Evolutionary conservation across 345 rosid genomes (phyloP).

Genomic region (Citrus glauca): DNA sequence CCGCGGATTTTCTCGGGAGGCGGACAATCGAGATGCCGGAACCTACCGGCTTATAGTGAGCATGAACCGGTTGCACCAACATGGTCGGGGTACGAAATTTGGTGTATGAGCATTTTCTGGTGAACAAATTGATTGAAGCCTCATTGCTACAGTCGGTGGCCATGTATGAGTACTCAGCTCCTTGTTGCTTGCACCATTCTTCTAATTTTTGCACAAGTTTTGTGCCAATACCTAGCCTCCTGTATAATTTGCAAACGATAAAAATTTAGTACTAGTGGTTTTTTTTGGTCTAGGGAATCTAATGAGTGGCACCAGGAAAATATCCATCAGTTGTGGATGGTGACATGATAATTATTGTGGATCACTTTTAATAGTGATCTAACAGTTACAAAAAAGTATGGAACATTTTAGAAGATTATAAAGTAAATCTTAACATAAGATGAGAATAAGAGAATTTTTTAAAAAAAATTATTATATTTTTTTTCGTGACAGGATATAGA

Average conservation of each 20-base stretch:
- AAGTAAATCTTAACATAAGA: not conserved
- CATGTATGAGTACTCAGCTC: slow-evolving; percentile 67
- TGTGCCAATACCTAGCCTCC: slow-evolving; percentile 66
- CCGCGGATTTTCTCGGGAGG: slow-evolving; percentile 31
- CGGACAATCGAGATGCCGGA: slow-evolving; percentile 31
- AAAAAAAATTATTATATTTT: too few relatives aligned
- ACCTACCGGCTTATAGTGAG: slow-evolving; percentile 40
- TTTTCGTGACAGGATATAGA: fast-evolving
- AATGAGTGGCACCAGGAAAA: not conserved
- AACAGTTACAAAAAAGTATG: not conserved
- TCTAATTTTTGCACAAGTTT: slow-evolving; percentile 53
- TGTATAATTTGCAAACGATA: slow-evolving; percentile 16
- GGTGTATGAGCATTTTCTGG: slow-evolving; percentile 41
- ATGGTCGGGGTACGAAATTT: slow-evolving; percentile 55
- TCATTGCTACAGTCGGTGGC: slow-evolving; percentile 66
- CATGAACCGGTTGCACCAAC: slow-evolving; percentile 77
- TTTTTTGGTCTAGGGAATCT: not conserved
- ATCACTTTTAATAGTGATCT: not conserved
- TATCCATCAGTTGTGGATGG: not conserved
- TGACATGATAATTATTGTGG: slow-evolving; percentile 5
- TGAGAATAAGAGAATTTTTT: not conserved
- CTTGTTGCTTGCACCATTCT: slow-evolving; percentile 60
- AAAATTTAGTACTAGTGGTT: not conserved
- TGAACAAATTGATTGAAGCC: slow-evolving; percentile 67
- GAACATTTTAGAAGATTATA: slow-evolving; percentile 7